Conservation (phyloP, 306 rosid genomes). For the Mimosa pudica region DNA sequence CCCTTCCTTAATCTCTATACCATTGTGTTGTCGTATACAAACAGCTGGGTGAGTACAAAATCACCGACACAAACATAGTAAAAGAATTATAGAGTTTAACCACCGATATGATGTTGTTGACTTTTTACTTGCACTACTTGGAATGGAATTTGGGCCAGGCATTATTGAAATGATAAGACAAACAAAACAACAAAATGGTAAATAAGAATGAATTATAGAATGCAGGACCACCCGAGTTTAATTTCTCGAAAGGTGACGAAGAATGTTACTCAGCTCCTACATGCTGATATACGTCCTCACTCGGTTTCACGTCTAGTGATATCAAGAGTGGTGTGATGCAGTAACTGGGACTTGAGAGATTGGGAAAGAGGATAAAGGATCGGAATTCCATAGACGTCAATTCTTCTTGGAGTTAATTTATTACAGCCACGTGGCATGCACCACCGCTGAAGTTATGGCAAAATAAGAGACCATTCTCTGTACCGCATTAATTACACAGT, state of each 20-base stretch:
- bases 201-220: background rate
- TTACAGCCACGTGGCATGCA: too few species aligned
- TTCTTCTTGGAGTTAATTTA: background rate
- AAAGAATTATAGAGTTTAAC: background rate
- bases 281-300: too few species aligned
- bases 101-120: background rate
- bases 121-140: background rate
- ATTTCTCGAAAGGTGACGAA: too few species aligned
- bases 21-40: background rate
- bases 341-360: background rate
- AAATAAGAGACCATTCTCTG: background rate
- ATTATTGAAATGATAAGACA: background rate
- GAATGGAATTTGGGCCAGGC: background rate
- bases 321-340: background rate
- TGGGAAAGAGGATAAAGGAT: background rate
- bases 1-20: background rate
- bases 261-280: too few species aligned
- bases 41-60: background rate
- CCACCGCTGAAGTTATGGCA: background rate
- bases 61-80: constrained; percentile 31
- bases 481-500: background rate
- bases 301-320: too few species aligned
- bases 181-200: background rate
- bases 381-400: background rate
- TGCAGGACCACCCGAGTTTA: constrained; percentile 9